These are phyloP conservation scores for Filobasidium wieringae DNA, from an alignment of 768 basidiomycete genomes.

Conservation along the genomic window DNA sequence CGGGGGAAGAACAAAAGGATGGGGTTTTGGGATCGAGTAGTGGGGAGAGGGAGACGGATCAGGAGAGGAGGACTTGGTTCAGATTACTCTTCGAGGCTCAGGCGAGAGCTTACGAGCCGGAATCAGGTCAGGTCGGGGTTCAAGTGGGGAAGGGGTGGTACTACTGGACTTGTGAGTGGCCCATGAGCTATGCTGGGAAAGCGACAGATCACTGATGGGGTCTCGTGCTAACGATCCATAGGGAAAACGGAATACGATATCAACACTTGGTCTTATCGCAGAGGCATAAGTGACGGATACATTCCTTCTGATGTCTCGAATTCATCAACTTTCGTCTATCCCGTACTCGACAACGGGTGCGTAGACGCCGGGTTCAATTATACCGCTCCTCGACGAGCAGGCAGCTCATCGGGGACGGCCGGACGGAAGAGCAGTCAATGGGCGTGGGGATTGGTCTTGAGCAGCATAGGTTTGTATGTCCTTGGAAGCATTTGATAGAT, in stretches of 20 bases:
- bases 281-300: slow-evolving; percentile 26
- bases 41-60: too few species aligned
- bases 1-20: too few species aligned
- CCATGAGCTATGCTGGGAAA: not conserved
- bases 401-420: too few species aligned
- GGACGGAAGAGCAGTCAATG: too few species aligned
- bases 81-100: slow-evolving; percentile 36
- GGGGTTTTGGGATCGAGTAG: too few species aligned
- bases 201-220: not conserved
- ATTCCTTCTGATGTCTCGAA: slow-evolving; percentile 34
- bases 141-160: slow-evolving; percentile 32
- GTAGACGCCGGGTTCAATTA: slow-evolving; percentile 30
- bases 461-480: too few species aligned
- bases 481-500: too few species aligned
- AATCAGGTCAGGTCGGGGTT: slow-evolving; percentile 14
- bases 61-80: slow-evolving; percentile 34
- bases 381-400: too few species aligned
- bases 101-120: slow-evolving; percentile 29
- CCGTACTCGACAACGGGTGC: slow-evolving; percentile 29
- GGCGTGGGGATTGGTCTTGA: too few species aligned
- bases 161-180: slow-evolving; percentile 34
- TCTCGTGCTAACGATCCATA: slow-evolving; percentile 3
- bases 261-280: slow-evolving; percentile 33
- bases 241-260: slow-evolving; percentile 33
- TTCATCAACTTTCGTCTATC: slow-evolving; percentile 25